Evolutionary conservation across 306 rosid species (phyloP), one percentile per base, ranked within the genome.

Genomic region (Vigna radiata): DNA sequence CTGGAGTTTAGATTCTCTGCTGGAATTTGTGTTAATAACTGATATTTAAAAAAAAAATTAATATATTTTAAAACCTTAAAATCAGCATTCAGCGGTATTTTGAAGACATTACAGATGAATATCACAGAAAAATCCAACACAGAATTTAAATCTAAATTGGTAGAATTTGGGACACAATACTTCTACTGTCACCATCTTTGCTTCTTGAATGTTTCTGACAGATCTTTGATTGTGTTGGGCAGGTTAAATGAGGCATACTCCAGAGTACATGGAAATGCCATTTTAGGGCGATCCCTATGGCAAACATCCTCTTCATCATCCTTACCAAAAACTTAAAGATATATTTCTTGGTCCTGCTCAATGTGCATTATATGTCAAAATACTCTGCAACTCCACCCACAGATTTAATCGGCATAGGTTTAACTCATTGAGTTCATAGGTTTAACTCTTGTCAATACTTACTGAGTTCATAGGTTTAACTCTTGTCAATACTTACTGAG

Each of bases 221-320:
- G 1, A 52, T 72, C 13, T n/a, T 19, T 74, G 77, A 39, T 85
- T 86, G 72, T 70, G 49, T 68, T 83, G 88, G 63, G 72, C 71
- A 93, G 98, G 91, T 86, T 94, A 79, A 94, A 94, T 65, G 85
- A 90, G 62, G 94, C 94, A 41, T 94, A 94, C 85, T 86, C 91
- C 64, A 82, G 89, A 3, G 80, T 86, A 44, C 98, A 94, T 2
- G 87, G 87, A 67, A 84, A 73, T 80, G 70, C 83, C 55, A 80
- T 80, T 44, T 73, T 80, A 55, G 83, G 83, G 37, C 44, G 75
- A 46, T 66, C 83, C 8, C 75, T 80, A 53, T 80, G 83, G 83
- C 83, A 62, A 65, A 79, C 41, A 70, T 75, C 64, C 19, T 39
- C 58, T 13, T 71, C 75, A 0, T 68, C 84, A 43, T 75, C 80